phyloP scores from a whole-genome alignment of 2,329 filamentous ascomycete genomes.

The Microcyclospora tardicrescens region DNA sequence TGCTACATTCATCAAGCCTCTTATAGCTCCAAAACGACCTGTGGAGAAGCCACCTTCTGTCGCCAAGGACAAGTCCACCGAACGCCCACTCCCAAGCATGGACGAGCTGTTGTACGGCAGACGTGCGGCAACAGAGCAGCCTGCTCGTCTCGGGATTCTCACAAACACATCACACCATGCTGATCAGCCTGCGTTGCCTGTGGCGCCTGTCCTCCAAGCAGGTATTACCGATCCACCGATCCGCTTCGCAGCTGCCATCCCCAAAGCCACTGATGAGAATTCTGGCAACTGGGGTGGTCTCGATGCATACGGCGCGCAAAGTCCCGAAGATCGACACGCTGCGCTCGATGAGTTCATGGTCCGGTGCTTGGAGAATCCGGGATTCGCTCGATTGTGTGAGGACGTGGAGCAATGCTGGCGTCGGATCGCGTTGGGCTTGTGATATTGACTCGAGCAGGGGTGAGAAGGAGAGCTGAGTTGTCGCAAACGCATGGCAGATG shows the following conservation, averaged over 20 bases:
- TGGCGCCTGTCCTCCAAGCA: constrained; percentile 4
- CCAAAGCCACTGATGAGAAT: neutral
- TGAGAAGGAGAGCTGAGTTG: neutral
- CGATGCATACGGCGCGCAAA: constrained; percentile 26
- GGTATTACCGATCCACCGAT: constrained; percentile 1
- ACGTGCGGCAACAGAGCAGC: constrained; percentile 12
- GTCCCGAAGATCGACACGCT: constrained; percentile 27
- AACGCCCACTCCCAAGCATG: constrained; percentile 5
- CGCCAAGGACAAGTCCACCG: neutral
- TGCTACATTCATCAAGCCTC: no score
- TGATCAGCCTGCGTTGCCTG: constrained; percentile 3
- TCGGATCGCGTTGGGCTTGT: constrained; percentile 33
- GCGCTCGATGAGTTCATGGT: constrained; percentile 39
- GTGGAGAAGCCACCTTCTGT: neutral
- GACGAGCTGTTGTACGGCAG: constrained; percentile 7
- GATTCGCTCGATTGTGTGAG: constrained; percentile 38
- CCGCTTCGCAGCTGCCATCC: constrained; percentile 4
- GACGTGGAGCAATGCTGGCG: constrained; percentile 39
- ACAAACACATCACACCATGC: constrained; percentile 14
- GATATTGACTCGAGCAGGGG: no score
- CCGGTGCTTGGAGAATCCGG: constrained; percentile 35
- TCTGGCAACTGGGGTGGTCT: constrained; percentile 4
- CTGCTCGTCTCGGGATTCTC: constrained; percentile 10
- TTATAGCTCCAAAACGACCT: neutral
- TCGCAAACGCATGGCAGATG: neutral